phyloP scores from a whole-genome alignment of 2,329 filamentous ascomycete genomes.

The Beauveria rudraprayagi region DNA sequence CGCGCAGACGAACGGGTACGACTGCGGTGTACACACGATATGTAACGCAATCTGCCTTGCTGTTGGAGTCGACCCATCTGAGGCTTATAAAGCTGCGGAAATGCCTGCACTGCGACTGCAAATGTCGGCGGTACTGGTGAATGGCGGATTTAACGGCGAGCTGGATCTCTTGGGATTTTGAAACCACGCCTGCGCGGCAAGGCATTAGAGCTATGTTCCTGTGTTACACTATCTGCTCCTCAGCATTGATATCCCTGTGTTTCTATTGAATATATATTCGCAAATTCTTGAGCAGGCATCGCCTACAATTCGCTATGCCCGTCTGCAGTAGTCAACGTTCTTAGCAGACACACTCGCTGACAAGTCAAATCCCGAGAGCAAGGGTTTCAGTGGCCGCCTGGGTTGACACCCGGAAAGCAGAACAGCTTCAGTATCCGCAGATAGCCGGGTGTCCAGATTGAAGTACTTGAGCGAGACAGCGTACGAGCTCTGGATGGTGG shows the following conservation, averaged over 20 bases:
- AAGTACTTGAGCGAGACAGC: not conserved
- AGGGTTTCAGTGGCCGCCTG: not conserved
- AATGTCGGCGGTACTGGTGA: conserved; percentile 58
- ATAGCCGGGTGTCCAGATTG: not conserved
- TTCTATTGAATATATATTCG: not conserved
- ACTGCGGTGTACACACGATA: conserved; percentile 72
- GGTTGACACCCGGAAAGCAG: not conserved
- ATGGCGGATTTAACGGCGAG: conserved; percentile 56
- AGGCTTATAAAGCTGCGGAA: conserved; percentile 41
- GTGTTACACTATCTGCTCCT: not conserved
- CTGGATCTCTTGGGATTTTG: conserved; percentile 35
- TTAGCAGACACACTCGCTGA: not conserved
- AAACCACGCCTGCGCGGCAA: not conserved
- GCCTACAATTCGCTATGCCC: not conserved
- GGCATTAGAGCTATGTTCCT: not conserved
- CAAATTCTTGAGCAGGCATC: not conserved
- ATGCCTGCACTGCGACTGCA: conserved; percentile 52
- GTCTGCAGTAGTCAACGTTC: not conserved
- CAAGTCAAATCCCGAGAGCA: not conserved
- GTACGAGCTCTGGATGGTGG: not conserved
- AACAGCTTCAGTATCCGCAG: not conserved
- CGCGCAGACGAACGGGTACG: conserved; percentile 57
- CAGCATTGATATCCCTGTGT: not conserved
- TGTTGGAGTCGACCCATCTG: conserved; percentile 43
- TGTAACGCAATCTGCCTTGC: conserved; percentile 61